A percentile compares a stretch with the other conserved stretches of the same genome.
These are phyloP conservation scores for Exophiala sp. DNA, from an alignment of 2,329 filamentous ascomycete species.

Conservation along the genomic window DNA sequence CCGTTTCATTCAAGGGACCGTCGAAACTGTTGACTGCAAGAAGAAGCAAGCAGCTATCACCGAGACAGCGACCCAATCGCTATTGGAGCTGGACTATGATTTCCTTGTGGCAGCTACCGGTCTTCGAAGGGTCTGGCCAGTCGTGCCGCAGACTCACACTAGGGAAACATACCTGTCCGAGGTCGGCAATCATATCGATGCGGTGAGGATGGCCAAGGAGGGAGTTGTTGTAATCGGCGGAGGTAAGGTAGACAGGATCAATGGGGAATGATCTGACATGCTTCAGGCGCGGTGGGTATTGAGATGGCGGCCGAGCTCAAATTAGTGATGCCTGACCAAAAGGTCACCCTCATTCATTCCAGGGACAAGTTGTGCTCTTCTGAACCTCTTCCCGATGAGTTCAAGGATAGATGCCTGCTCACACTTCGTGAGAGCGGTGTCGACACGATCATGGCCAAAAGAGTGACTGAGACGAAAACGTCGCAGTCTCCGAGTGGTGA, in stretches of 20 bases:
- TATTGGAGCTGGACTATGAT: slow-evolving; percentile 56
- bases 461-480: slow-evolving; percentile 50
- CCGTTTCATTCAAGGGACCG: slow-evolving; percentile 62
- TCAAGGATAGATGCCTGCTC: slow-evolving; percentile 60
- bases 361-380: slow-evolving; percentile 66
- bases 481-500: slow-evolving; percentile 10
- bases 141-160: slow-evolving; percentile 64
- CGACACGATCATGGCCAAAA: slow-evolving; percentile 60
- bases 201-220: slow-evolving; percentile 50
- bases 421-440: slow-evolving; percentile 62
- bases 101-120: slow-evolving; percentile 72
- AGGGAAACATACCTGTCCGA: slow-evolving; percentile 63
- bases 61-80: slow-evolving; percentile 45
- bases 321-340: slow-evolving; percentile 58
- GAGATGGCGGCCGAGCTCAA: slow-evolving; percentile 81
- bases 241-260: slow-evolving; percentile 37
- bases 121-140: slow-evolving; percentile 66
- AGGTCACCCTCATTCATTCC: slow-evolving; percentile 73
- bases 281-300: slow-evolving; percentile 63
- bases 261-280: neutral
- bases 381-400: slow-evolving; percentile 67
- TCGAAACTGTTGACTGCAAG: slow-evolving; percentile 58
- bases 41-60: slow-evolving; percentile 58
- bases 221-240: slow-evolving; percentile 73
- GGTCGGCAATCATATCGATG: slow-evolving; percentile 56